These are phyloP conservation scores for Xylaria sp. DNA, from an alignment of 2,329 filamentous ascomycete species.

Conservation along the genomic window DNA sequence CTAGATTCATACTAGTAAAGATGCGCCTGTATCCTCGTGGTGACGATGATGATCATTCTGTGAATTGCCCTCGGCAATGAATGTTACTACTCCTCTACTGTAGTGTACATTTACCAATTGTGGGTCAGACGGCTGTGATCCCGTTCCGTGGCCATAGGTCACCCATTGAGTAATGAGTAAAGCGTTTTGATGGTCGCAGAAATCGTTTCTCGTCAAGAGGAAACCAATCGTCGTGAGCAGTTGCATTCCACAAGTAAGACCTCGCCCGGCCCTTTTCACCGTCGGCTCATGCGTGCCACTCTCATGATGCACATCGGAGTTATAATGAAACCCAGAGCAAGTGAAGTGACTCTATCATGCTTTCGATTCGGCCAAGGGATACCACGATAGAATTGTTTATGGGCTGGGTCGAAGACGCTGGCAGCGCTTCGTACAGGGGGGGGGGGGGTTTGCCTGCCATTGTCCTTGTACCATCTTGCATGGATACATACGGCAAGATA, in stretches of 20 bases:
- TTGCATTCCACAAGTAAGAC: conserved; percentile 33
- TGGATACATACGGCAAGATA: conserved; percentile 3
- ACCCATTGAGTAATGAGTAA: conserved; percentile 17
- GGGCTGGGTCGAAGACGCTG: background rate
- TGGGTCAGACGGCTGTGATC: conserved; percentile 23
- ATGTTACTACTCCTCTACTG: conserved; percentile 10
- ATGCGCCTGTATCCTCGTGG: conserved; percentile 7
- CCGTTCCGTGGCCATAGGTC: conserved; percentile 19
- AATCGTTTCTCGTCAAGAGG: conserved; percentile 27
- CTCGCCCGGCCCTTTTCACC: conserved; percentile 28
- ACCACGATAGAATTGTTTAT: background rate
- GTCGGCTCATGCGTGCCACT: conserved; percentile 26
- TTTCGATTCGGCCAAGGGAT: conserved; percentile 6
- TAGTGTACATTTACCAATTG: conserved; percentile 4
- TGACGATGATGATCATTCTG: conserved; percentile 9
- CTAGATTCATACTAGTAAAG: background rate
- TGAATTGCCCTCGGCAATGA: conserved; percentile 16
- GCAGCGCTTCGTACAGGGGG: background rate
- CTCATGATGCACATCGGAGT: conserved; percentile 9
- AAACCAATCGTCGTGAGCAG: conserved; percentile 30
- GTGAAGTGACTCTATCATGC: conserved; percentile 1
- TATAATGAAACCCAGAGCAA: background rate
- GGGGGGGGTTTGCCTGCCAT: conserved; percentile 4
- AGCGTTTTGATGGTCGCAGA: conserved; percentile 22
- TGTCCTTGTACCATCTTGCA: conserved; percentile 19